phyloP scores from a whole-genome alignment of 441 rosid species.

The Brassica balearica region DNA sequence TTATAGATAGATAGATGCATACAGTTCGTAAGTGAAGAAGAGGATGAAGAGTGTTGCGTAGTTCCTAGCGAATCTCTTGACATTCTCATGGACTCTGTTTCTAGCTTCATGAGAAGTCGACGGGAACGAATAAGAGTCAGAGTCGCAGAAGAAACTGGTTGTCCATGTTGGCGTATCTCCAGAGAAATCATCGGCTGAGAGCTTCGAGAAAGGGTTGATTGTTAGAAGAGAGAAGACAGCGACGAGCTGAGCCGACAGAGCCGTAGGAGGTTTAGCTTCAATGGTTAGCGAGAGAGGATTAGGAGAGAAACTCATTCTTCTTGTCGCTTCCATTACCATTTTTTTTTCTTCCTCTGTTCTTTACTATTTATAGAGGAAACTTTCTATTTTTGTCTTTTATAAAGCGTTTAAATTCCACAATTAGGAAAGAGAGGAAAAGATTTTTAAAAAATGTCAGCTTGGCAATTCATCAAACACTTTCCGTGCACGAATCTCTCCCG shows the following conservation, averaged over 20 bases:
- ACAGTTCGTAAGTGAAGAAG: conserved; percentile 75
- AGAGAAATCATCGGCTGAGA: conserved; percentile 66
- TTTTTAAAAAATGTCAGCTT: conserved; percentile 49
- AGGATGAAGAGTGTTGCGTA: conserved; percentile 65
- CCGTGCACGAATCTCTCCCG: conserved; percentile 48
- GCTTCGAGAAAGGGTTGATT: conserved; percentile 70
- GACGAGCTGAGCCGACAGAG: conserved; percentile 25
- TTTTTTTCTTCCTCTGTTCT: background rate
- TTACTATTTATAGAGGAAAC: conserved; percentile 50
- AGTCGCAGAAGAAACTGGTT: conserved; percentile 56
- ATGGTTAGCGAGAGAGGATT: background rate
- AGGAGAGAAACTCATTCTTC: conserved; percentile 26
- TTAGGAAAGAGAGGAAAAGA: background rate
- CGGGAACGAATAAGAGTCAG: conserved; percentile 64
- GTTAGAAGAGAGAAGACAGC: conserved; percentile 61
- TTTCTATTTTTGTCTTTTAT: background rate
- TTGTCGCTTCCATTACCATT: background rate
- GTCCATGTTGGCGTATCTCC: conserved; percentile 71
- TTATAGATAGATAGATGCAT: conserved; percentile 27
- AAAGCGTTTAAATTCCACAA: background rate
- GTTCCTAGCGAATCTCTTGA: conserved; percentile 67
- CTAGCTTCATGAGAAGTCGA: conserved; percentile 56
- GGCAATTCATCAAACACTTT: conserved; percentile 70
- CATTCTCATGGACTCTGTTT: conserved; percentile 73
- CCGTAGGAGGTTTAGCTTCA: conserved; percentile 26